Conservation (phyloP, 2,329 filamentous ascomycete genomes). For the Atkinsonella texensis region DNA sequence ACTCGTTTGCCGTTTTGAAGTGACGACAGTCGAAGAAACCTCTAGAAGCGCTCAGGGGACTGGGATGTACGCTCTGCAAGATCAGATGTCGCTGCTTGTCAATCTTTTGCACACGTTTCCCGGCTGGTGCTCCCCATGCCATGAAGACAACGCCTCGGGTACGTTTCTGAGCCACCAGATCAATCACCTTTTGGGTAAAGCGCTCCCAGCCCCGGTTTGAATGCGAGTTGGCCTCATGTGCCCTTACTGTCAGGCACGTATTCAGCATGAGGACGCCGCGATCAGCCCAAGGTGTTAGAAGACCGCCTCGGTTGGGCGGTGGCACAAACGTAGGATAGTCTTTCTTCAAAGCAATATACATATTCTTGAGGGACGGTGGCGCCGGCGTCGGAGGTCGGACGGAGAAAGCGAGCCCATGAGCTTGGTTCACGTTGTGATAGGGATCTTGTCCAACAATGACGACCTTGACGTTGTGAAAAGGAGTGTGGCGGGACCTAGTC, state of each 20-base stretch:
- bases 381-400: constrained; percentile 80
- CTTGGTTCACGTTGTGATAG: constrained; percentile 92
- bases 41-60: constrained; percentile 70
- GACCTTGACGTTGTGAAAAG: constrained; percentile 76
- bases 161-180: constrained; percentile 67
- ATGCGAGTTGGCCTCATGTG: constrained; percentile 79
- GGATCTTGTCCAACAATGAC: constrained; percentile 95
- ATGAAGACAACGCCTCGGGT: constrained; percentile 81
- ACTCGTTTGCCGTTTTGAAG: constrained; percentile 73
- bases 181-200: constrained; percentile 86
- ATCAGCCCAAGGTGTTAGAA: constrained; percentile 88
- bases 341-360: constrained; percentile 77
- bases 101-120: constrained; percentile 63
- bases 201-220: constrained; percentile 81
- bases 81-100: constrained; percentile 67
- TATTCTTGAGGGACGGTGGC: constrained; percentile 84
- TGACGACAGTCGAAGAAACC: constrained; percentile 80
- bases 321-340: constrained; percentile 73
- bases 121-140: constrained; percentile 83
- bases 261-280: constrained; percentile 88
- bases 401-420: constrained; percentile 91
- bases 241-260: constrained; percentile 85
- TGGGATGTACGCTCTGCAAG: constrained; percentile 79
- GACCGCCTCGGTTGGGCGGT: constrained; percentile 66
- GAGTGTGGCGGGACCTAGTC: constrained; percentile 52